phyloP scores from a whole-genome alignment of 2,329 filamentous ascomycete species.

The Hirsutella rhossiliensis region DNA sequence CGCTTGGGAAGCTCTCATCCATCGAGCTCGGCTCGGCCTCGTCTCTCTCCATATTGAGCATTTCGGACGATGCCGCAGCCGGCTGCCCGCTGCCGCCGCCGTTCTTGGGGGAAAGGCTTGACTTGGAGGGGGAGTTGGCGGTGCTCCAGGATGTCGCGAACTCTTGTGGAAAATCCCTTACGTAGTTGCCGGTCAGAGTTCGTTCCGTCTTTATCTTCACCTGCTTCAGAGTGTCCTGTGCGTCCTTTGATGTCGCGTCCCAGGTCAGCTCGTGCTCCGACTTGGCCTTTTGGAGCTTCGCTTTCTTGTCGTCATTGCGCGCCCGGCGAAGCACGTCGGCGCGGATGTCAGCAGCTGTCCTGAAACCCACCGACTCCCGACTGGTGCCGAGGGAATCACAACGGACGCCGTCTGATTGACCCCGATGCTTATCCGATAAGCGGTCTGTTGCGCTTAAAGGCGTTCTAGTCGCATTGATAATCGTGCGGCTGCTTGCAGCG shows the following conservation, averaged over 20 bases:
- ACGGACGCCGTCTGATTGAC: too few species aligned
- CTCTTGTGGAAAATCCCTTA: slow-evolving; percentile 40
- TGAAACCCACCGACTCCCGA: slow-evolving; percentile 4
- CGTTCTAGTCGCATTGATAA: too few species aligned
- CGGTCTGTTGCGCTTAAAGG: too few species aligned
- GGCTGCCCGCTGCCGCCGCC: neutral
- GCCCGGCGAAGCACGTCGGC: slow-evolving; percentile 17
- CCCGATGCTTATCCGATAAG: too few species aligned
- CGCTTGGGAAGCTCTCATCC: slow-evolving; percentile 27
- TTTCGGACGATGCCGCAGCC: neutral
- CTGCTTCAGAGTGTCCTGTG: slow-evolving; percentile 1
- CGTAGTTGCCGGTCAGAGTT: slow-evolving; percentile 33
- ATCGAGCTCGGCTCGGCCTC: slow-evolving; percentile 23
- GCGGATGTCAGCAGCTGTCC: slow-evolving; percentile 20
- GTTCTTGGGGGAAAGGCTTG: slow-evolving; percentile 12
- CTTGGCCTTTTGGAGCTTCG: slow-evolving; percentile 6
- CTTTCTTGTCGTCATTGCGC: slow-evolving; percentile 8
- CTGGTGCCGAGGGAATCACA: neutral
- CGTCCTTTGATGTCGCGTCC: slow-evolving; percentile 4
- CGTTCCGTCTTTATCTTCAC: neutral
- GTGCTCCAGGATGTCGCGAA: slow-evolving; percentile 30
- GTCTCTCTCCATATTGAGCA: slow-evolving; percentile 8
- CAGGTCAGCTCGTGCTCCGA: slow-evolving; percentile 5
- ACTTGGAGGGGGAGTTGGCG: slow-evolving; percentile 12
- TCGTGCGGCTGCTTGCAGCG: too few species aligned